These are phyloP conservation scores for Quercus bicolor DNA, from an alignment of 306 rosid species.

Conservation along the genomic window DNA sequence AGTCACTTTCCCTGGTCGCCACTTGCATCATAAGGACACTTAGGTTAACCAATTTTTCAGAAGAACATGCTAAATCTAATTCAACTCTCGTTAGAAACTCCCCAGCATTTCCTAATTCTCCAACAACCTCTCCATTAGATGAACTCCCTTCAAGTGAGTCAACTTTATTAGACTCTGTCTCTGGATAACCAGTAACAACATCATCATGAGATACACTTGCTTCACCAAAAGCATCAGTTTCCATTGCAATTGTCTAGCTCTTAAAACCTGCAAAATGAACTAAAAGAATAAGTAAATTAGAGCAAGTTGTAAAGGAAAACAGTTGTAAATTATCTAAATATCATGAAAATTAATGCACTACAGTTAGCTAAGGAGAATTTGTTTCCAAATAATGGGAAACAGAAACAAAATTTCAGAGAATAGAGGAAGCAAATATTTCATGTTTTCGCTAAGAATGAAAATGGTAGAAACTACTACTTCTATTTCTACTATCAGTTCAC, in stretches of 20 bases:
- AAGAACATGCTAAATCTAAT: slow-evolving; percentile 49
- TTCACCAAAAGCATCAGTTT: slow-evolving; percentile 31
- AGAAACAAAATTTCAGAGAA: neutral
- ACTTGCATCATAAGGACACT: slow-evolving; percentile 64
- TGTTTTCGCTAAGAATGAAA: neutral
- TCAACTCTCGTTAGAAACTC: slow-evolving; percentile 44
- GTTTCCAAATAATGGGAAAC: neutral
- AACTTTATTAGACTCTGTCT: slow-evolving; percentile 15
- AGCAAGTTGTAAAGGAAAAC: neutral
- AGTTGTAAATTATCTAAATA: neutral
- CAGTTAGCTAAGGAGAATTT: neutral
- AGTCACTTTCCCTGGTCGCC: slow-evolving; percentile 59
- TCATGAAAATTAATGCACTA: neutral
- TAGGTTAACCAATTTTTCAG: slow-evolving; percentile 74
- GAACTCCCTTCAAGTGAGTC: slow-evolving; percentile 24
- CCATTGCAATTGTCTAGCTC: slow-evolving; percentile 36
- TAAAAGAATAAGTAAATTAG: neutral
- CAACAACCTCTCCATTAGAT: slow-evolving; percentile 29
- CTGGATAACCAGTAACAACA: slow-evolving; percentile 14
- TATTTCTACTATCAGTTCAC: neutral
- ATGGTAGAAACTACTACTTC: neutral
- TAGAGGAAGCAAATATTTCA: neutral
- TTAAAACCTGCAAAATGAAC: slow-evolving; percentile 25
- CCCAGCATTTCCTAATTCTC: slow-evolving; percentile 28
- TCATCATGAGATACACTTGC: slow-evolving; percentile 24